Evolutionary conservation across 768 basidiomycete genomes (phyloP), one percentile per base, ranked within the genome.

Genomic region (Mycena floridula): DNA sequence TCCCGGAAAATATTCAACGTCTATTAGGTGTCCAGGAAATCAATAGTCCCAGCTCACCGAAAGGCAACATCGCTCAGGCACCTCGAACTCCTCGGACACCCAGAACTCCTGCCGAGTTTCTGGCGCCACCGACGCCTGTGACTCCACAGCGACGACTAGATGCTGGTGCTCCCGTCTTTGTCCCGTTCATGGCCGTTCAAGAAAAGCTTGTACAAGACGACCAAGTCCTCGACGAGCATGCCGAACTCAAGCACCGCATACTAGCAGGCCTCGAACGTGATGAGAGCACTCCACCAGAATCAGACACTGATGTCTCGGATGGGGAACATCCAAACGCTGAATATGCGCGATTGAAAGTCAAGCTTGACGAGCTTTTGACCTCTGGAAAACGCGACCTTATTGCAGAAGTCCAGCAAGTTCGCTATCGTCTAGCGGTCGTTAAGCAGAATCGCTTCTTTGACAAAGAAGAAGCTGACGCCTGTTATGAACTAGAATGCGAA

Each of bases 371-470:
- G 40, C 62, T 80, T 20, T 70, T 68, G n/a, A 58, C 59, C 18
- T 62, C 60, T 23, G 54, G 61, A 18, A 35, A 62, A 3, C 56
- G 52, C 30, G 56, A 60, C 37, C 52, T 50, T 36, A 53, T 55
- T 28, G 55, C 57, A 16, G 54, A 63, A 22, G 51, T 68, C 11
- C 62, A 60, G 44, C 56, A 64, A 22, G 58, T 86, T 27, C 72
- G 68, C 8, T 54, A 63, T 39, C 76, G 67, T 30, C 59, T 88
- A 30, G 58, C 65, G 36, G 60, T 55, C 20, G 57, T 80, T 21
- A 73, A 74, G 54, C 63, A 66, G 20, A 67, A 83, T 58, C 88
- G 88, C 52, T 75, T 89, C 45, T 91, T 92, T 55, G 72, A 86
- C 45, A 71, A 77, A 52, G 67, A 64, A 44, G 82, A 85, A 48